Evolutionary conservation across 257 asterid species (phyloP).

Genomic region (Nicotiana obtusifolia): DNA sequence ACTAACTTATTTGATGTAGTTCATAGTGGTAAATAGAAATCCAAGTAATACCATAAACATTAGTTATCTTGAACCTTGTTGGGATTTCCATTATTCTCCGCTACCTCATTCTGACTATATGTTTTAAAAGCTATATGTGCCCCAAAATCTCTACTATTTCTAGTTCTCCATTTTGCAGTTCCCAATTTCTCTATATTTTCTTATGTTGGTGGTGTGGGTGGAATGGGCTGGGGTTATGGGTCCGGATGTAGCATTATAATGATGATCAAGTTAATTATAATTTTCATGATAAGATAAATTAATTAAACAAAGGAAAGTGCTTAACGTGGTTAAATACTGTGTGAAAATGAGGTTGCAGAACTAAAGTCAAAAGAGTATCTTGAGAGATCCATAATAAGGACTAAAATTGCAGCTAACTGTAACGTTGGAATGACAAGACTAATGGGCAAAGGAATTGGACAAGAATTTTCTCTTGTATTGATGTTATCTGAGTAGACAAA

Average conservation of each 20-base stretch:
- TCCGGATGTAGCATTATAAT: not conserved
- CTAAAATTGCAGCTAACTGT: not conserved
- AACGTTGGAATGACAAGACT: not conserved
- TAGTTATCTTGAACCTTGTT: not conserved
- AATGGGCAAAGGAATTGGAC: not conserved
- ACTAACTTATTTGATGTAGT: too few relatives aligned
- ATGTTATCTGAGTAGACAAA: conserved; percentile 3
- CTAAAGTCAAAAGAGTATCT: not conserved
- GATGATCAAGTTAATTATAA: not conserved
- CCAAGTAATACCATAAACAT: too few relatives aligned
- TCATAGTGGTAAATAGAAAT: too few relatives aligned
- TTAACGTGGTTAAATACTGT: not conserved
- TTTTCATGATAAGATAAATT: not conserved
- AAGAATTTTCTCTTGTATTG: not conserved
- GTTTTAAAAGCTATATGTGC: not conserved
- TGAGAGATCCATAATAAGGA: not conserved
- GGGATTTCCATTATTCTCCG: not conserved
- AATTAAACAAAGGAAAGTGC: not conserved
- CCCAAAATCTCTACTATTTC: not conserved
- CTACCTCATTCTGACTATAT: not conserved
- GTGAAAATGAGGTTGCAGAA: not conserved
- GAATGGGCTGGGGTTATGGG: not conserved
- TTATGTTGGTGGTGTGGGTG: not conserved
- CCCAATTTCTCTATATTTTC: not conserved
- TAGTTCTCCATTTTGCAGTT: not conserved